Conservation (phyloP, 768 basidiomycete genomes). For the Pseudohyphozyma bogoriensis region DNA sequence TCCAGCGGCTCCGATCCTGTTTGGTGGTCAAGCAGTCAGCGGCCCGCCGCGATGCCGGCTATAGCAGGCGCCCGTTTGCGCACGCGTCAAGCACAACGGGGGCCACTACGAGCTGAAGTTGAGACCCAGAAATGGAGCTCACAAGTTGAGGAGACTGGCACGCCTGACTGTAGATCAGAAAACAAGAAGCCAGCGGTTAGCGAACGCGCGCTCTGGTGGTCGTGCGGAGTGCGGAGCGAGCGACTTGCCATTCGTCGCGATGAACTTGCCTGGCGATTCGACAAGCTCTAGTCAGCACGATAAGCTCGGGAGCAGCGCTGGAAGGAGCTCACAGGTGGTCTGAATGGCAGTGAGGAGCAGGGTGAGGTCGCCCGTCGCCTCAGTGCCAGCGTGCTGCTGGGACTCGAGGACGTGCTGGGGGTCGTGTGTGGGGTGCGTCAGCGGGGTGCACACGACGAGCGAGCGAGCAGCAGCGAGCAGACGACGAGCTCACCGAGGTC, state of each 20-base stretch:
- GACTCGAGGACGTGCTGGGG: slow-evolving; percentile 23
- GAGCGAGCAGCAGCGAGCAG: neutral
- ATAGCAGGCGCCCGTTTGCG: too few relatives aligned
- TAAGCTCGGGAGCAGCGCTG: too few relatives aligned
- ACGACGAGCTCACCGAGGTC: slow-evolving; percentile 10
- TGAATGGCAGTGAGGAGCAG: slow-evolving; percentile 91
- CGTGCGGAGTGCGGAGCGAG: neutral
- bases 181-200: neutral
- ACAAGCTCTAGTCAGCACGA: neutral
- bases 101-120: neutral
- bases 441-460: neutral
- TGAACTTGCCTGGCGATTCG: neutral
- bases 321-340: slow-evolving; percentile 55
- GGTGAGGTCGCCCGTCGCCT: slow-evolving; percentile 87
- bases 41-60: neutral
- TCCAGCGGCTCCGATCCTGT: slow-evolving; percentile 88
- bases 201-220: neutral
- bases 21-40: neutral
- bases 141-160: slow-evolving; percentile 95
- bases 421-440: neutral
- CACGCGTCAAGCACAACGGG: too few relatives aligned
- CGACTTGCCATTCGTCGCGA: neutral
- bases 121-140: slow-evolving; percentile 36
- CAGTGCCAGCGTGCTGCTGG: slow-evolving; percentile 31
- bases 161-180: slow-evolving; percentile 86